Evolutionary conservation across 108 stramenopile genomes (phyloP).

Genomic region (Cylindrotheca fusiformis): DNA sequence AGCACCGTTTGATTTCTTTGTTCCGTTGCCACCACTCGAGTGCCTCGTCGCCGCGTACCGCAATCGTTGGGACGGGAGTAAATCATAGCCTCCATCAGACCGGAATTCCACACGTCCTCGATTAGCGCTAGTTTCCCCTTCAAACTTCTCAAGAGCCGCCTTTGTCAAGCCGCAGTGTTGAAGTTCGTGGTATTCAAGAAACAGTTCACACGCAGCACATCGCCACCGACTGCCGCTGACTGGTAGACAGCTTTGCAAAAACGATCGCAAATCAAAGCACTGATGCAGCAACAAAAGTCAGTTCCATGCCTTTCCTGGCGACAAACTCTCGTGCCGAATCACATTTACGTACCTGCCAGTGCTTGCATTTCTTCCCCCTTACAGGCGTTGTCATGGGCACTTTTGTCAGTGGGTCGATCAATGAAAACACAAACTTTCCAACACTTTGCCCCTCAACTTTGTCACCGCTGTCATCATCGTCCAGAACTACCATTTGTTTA

Average conservation of each 20-base stretch:
- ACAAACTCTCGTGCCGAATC: background rate
- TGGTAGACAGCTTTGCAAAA: conserved; percentile 42
- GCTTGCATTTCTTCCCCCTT: conserved; percentile 44
- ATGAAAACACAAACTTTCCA: conserved; percentile 42
- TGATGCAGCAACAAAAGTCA: conserved; percentile 1
- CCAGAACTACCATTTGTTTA: conserved; percentile 31
- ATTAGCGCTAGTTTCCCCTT: conserved; percentile 2
- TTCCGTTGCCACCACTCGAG: background rate
- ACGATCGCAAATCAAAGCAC: conserved; percentile 73
- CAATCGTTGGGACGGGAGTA: conserved; percentile 4
- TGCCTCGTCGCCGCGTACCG: conserved; percentile 1
- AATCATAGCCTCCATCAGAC: conserved; percentile 5
- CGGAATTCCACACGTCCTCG: conserved; percentile 30
- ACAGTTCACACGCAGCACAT: conserved; percentile 47
- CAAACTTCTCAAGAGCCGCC: conserved; percentile 17
- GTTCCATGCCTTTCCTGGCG: background rate
- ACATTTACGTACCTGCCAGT: conserved; percentile 34
- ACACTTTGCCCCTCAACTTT: conserved; percentile 13
- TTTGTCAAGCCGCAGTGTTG: conserved; percentile 33
- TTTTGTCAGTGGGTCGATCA: conserved; percentile 56
- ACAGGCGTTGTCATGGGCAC: conserved; percentile 65
- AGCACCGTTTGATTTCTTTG: too few species aligned
- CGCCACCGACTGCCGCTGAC: conserved; percentile 72
- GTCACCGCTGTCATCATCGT: conserved; percentile 40
- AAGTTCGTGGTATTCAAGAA: conserved; percentile 23